Percentiles rank a stretch among this genome's conserved stretches.
Conservation (phyloP, 495 filamentous ascomycete species). For the Mytilinidion resinicola region DNA sequence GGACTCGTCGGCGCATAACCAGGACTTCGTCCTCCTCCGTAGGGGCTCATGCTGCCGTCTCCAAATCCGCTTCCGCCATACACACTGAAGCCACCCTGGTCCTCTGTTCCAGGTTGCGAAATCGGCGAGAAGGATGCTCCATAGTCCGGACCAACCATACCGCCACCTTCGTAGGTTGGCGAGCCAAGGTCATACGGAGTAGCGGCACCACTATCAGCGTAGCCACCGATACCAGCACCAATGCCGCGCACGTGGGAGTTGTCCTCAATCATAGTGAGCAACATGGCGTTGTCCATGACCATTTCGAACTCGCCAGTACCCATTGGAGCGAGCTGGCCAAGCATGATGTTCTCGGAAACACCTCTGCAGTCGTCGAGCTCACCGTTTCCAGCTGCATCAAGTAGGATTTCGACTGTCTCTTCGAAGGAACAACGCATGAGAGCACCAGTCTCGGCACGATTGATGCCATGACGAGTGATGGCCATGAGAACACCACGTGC, state of each 20-base stretch:
- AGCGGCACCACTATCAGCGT: conserved; percentile 69
- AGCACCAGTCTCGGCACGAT: conserved; percentile 93
- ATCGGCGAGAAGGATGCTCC: conserved; percentile 88
- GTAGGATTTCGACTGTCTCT: conserved; percentile 95
- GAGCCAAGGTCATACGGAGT: conserved; percentile 94
- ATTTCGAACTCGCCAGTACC: conserved; percentile 94
- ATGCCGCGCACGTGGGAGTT: conserved; percentile 69
- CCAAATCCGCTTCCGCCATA: conserved; percentile 45
- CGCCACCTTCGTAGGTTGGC: conserved; percentile 66
- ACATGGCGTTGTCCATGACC: conserved; percentile 85
- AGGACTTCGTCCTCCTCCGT: conserved; percentile 58
- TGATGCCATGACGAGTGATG: conserved; percentile 97
- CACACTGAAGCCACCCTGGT: conserved; percentile 63
- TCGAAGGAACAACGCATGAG: conserved; percentile 99
- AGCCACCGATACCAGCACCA: conserved; percentile 65
- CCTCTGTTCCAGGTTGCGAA: conserved; percentile 59
- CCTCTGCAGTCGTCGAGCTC: conserved; percentile 96
- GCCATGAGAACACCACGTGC: conserved; percentile 87
- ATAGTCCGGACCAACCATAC: conserved; percentile 69
- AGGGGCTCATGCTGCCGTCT: conserved; percentile 63
- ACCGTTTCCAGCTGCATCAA: conserved; percentile 87
- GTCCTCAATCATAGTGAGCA: conserved; percentile 88
- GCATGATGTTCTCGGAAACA: conserved; percentile 97
- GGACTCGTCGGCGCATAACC: conserved; percentile 71
- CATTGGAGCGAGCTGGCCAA: conserved; percentile 92